Percentiles rank a stretch among this genome's conserved stretches.
phyloP scores from a whole-genome alignment of 148 eudicot genomes.

The Hydrangea macrophylla region DNA sequence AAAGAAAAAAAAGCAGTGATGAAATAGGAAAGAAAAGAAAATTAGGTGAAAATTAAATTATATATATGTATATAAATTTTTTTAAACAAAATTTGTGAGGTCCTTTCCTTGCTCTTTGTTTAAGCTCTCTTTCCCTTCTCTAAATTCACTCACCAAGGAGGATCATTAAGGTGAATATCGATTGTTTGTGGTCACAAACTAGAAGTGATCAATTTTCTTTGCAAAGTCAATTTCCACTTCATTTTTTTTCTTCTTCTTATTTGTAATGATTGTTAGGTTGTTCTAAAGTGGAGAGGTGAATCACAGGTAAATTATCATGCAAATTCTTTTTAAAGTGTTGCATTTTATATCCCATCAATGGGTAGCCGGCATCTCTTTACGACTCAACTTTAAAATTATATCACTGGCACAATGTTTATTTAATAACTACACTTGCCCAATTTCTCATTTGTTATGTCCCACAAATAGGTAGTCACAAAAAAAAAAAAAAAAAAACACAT shows the following conservation, averaged over 20 bases:
- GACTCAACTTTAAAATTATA: not conserved
- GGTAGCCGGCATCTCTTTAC: not conserved
- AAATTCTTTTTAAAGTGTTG: not conserved
- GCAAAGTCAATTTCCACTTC: constrained; percentile 9
- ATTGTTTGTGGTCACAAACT: not conserved
- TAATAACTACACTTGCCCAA: no score
- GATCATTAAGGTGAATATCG: no score
- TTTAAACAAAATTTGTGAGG: not conserved
- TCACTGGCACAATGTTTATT: not conserved
- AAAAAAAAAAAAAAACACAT: no score
- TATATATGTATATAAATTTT: not conserved
- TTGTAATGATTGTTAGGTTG: not conserved
- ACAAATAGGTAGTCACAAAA: no score
- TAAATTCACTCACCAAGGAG: not conserved
- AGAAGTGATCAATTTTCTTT: not conserved
- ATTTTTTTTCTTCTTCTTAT: not conserved
- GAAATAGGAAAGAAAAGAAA: not conserved
- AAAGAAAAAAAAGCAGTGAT: not conserved
- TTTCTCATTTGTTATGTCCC: no score
- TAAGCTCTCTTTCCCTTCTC: not conserved
- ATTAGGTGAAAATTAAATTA: not conserved
- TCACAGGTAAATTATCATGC: not conserved
- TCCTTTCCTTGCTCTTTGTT: not conserved
- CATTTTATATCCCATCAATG: constrained; percentile 1
- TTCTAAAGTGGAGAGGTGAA: not conserved